Percentiles rank a stretch among this genome's conserved stretches.
These are phyloP conservation scores for Pseudogymnoascus sp. DNA, from an alignment of 2,329 filamentous ascomycete species.

Conservation along the genomic window DNA sequence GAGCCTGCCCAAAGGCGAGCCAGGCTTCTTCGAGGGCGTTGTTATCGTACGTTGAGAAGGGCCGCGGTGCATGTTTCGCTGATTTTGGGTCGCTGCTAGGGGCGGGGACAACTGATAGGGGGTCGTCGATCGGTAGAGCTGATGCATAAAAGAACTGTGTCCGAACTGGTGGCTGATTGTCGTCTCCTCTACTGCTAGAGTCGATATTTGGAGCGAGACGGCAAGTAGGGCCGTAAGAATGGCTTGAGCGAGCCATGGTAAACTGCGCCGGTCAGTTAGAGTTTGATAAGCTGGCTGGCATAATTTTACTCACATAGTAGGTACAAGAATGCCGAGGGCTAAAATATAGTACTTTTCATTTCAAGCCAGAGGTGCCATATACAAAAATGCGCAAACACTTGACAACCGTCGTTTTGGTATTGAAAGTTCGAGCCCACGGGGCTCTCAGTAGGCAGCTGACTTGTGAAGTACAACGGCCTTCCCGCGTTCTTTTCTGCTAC, in stretches of 20 bases:
- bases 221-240: conserved; percentile 28
- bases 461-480: not conserved
- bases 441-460: conserved; percentile 5
- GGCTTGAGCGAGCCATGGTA: conserved; percentile 24
- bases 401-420: not conserved
- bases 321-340: not conserved
- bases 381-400: not conserved
- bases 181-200: conserved; percentile 23
- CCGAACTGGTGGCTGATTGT: conserved; percentile 49
- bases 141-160: conserved; percentile 84
- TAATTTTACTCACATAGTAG: not conserved
- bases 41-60: conserved; percentile 75
- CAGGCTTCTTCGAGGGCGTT: conserved; percentile 72
- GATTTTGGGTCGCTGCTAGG: conserved; percentile 43
- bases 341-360: conserved; percentile 9
- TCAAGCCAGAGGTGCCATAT: conserved; percentile 3
- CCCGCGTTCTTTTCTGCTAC: not conserved
- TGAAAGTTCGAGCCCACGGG: not conserved
- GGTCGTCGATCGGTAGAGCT: conserved; percentile 76
- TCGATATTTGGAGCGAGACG: conserved; percentile 19
- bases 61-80: conserved; percentile 57
- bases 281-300: not conserved
- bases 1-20: conserved; percentile 49
- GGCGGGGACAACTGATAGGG: conserved; percentile 59
- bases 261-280: conserved; percentile 10